Conservation (phyloP, 257 asterid species). For the Solanum sejunctum region DNA sequence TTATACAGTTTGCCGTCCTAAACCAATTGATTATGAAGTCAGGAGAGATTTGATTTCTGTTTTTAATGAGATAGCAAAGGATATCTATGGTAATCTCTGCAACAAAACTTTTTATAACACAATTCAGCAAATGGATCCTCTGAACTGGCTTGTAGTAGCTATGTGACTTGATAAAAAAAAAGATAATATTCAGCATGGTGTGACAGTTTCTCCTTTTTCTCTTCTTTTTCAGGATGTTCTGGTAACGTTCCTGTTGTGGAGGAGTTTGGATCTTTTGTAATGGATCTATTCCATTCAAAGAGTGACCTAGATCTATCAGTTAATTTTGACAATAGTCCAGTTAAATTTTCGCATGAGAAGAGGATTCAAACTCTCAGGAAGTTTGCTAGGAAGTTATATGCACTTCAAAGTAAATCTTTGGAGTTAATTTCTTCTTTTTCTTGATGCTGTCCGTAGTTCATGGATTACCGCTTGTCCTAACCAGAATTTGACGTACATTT, state of each 20-base stretch:
- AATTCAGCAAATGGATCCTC: background rate
- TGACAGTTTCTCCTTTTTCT: background rate
- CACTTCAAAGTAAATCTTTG: slow-evolving; percentile 51
- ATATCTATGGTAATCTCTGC: slow-evolving; percentile 46
- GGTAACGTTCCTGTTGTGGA: slow-evolving; percentile 55
- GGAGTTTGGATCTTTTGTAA: slow-evolving; percentile 88
- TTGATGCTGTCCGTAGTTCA: background rate
- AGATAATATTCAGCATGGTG: background rate
- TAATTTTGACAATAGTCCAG: slow-evolving; percentile 27
- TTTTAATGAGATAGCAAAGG: slow-evolving; percentile 75
- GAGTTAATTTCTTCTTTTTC: background rate
- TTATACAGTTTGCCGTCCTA: slow-evolving; percentile 48
- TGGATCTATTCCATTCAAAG: slow-evolving; percentile 72
- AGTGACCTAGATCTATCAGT: slow-evolving; percentile 89
- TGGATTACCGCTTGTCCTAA: background rate
- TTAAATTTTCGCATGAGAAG: slow-evolving; percentile 47
- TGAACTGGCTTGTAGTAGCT: background rate
- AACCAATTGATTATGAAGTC: slow-evolving; percentile 43
- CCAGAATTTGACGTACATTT: background rate
- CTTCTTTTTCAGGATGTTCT: slow-evolving; percentile 30
- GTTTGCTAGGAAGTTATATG: slow-evolving; percentile 69
- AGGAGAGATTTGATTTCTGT: slow-evolving; percentile 55
- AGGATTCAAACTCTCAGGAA: slow-evolving; percentile 66
- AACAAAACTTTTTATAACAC: background rate
- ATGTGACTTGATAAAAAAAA: background rate